Evolutionary conservation across 2,329 filamentous ascomycete genomes (phyloP).

Genomic region (Cordyceps pruinosa): DNA sequence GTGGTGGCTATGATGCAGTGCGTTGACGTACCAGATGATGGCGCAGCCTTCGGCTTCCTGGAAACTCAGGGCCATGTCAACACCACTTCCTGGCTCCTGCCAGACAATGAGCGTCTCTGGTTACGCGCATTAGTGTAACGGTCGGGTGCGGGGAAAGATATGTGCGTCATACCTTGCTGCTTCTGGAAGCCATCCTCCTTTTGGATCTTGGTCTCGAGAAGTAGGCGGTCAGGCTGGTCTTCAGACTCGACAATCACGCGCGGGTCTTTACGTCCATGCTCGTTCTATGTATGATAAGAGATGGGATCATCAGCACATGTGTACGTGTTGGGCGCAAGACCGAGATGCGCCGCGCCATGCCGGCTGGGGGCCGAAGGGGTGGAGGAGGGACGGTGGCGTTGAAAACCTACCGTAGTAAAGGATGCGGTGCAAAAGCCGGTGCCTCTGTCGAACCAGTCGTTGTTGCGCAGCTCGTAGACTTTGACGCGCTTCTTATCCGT

Average conservation of each 20-base stretch:
- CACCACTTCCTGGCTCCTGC: conserved; percentile 76
- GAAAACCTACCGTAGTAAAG: conserved; percentile 58
- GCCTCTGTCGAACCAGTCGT: conserved; percentile 98
- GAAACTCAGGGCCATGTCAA: conserved; percentile 97
- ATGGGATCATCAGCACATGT: conserved; percentile 22
- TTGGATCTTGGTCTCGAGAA: conserved; percentile 83
- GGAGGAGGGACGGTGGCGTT: background rate
- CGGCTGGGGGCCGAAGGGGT: conserved; percentile 9
- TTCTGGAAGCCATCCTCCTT: conserved; percentile 97
- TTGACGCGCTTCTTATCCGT: conserved; percentile 78
- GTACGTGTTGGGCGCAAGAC: background rate
- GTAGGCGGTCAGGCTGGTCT: conserved; percentile 73
- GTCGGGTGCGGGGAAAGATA: conserved; percentile 6
- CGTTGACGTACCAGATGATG: conserved; percentile 67
- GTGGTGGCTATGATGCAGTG: background rate
- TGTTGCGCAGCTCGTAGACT: conserved; percentile 96
- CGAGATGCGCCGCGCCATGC: conserved; percentile 8
- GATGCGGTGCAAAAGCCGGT: conserved; percentile 89
- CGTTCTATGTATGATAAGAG: conserved; percentile 35
- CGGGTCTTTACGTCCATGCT: conserved; percentile 67
- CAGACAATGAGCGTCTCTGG: conserved; percentile 95
- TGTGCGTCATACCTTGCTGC: conserved; percentile 68
- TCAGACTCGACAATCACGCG: conserved; percentile 89
- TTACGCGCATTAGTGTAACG: conserved; percentile 23
- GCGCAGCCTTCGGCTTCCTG: conserved; percentile 94